These are phyloP conservation scores for Aspergillus olivimuriae DNA, from an alignment of 495 filamentous ascomycete genomes.

Conservation along the genomic window DNA sequence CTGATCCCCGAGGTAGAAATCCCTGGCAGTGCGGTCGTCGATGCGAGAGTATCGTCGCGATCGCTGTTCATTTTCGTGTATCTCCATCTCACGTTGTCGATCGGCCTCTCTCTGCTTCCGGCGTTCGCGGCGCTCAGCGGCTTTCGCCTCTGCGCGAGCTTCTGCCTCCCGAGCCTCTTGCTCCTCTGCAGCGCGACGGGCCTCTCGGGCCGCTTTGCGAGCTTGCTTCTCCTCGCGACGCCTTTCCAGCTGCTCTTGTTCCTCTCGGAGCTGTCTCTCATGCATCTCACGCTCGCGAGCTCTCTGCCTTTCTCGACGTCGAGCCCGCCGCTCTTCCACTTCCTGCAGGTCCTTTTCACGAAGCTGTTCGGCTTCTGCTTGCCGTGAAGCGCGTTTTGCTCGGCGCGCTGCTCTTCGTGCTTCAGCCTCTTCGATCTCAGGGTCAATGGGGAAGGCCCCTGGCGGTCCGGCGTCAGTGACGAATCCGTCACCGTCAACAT, in stretches of 20 bases:
- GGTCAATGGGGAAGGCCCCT: slow-evolving; percentile 23
- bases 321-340: slow-evolving; percentile 38
- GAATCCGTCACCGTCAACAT: slow-evolving; percentile 39
- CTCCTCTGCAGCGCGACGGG: slow-evolving; percentile 42
- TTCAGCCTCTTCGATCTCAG: slow-evolving; percentile 48
- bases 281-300: slow-evolving; percentile 32
- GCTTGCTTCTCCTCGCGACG: slow-evolving; percentile 40
- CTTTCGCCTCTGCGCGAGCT: slow-evolving; percentile 34
- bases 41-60: slow-evolving; percentile 28
- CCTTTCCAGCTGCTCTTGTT: slow-evolving; percentile 41
- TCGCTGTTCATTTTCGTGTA: slow-evolving; percentile 22
- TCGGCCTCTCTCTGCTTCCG: slow-evolving; percentile 28
- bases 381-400: slow-evolving; percentile 30
- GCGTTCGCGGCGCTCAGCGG: slow-evolving; percentile 36
- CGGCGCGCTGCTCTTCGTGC: slow-evolving; percentile 45
- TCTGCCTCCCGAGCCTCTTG: slow-evolving; percentile 40
- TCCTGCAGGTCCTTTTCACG: slow-evolving; percentile 36
- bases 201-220: slow-evolving; percentile 42
- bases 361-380: slow-evolving; percentile 27
- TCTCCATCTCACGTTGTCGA: slow-evolving; percentile 33
- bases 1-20: slow-evolving; percentile 14
- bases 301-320: slow-evolving; percentile 35
- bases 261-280: slow-evolving; percentile 37
- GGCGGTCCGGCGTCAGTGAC: slow-evolving; percentile 33
- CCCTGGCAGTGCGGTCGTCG: slow-evolving; percentile 20